A percentile compares a stretch with the other conserved stretches of the same genome.
Conservation (phyloP, 371 early-diverging fungal species). For the Conidiobolus incongruus region DNA sequence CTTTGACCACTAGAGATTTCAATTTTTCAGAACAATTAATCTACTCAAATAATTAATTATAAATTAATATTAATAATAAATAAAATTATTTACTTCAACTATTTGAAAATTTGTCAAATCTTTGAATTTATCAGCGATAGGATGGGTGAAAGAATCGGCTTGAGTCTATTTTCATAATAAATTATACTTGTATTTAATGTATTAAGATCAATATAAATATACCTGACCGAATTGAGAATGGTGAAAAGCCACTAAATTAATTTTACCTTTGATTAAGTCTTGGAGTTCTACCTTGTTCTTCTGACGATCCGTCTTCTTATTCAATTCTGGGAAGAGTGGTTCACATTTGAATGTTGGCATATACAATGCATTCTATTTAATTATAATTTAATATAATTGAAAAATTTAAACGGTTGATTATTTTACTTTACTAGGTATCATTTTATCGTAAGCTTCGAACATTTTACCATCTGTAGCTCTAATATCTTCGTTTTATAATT, state of each 20-base stretch:
- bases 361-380: neutral
- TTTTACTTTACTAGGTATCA: neutral
- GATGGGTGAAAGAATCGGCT: no score
- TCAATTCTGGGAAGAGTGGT: neutral
- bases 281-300: neutral
- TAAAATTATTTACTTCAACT: conserved; percentile 2
- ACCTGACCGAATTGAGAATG: neutral
- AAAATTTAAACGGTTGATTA: neutral
- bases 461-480: neutral
- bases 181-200: no score
- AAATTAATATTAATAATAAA: neutral
- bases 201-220: no score
- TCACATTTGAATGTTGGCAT: neutral
- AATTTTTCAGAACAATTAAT: conserved; percentile 1
- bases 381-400: no score
- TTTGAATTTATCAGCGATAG: no score
- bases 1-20: no score
- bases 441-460: conserved; percentile 1
- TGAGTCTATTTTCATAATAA: no score
- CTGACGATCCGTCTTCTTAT: neutral
- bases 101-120: neutral
- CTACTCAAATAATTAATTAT: neutral
- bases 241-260: conserved; percentile 2
- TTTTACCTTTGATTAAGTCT: neutral
- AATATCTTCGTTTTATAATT: neutral